Evolutionary conservation across 2,329 filamentous ascomycete genomes (phyloP), one percentile per base, ranked within the genome.

Genomic region (Apiospora sp.): DNA sequence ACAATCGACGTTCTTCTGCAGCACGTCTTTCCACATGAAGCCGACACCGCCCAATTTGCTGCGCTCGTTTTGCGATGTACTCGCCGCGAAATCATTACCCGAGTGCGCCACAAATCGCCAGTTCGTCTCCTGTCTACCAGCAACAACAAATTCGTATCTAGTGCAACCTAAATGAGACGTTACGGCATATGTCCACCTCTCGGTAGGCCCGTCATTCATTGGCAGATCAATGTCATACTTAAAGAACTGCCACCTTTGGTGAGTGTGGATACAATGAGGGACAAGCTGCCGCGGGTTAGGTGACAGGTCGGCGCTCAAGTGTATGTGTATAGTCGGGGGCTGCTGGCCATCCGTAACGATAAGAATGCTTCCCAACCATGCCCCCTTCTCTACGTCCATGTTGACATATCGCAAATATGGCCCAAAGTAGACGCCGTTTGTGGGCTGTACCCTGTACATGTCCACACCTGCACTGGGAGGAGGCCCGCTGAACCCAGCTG

Each of bases 1-100:
- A 77, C 95, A 98, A 78, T 99, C 96, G 41, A 95, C 91, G 78
- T 99, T 97, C 87, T 98, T 98, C 83, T 98, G 95, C 80, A 99
- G 88, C 41, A 99, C 95, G 78, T 99, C 96, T 79, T 98, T 98
- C 96, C 96, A 99, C 96, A 99, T 97, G 80, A 96, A 94, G 0
- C 95, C 94, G 0, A 97, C 89, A 1, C 96, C 96, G 43, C 96
- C 96, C 1, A 98, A 88, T 77, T 93, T 94, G 44, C 92, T 90
- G 61, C 96, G 90, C 77, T 99, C 96, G 74, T 93, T 94, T 71
- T 95, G 92, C 74, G 92, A 95, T 1, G 97, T 96, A 75, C 93
- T 92, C 41, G 97, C 88, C 0, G 94, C 93, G 81, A 98, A 99
- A 81, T 99, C 96, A 79, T 98, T 98, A 4, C 96, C 96, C 19